A percentile compares a stretch with the other conserved stretches of the same genome.
phyloP scores from a whole-genome alignment of 371 early-diverging fungal genomes.

The Mortierella sp. region DNA sequence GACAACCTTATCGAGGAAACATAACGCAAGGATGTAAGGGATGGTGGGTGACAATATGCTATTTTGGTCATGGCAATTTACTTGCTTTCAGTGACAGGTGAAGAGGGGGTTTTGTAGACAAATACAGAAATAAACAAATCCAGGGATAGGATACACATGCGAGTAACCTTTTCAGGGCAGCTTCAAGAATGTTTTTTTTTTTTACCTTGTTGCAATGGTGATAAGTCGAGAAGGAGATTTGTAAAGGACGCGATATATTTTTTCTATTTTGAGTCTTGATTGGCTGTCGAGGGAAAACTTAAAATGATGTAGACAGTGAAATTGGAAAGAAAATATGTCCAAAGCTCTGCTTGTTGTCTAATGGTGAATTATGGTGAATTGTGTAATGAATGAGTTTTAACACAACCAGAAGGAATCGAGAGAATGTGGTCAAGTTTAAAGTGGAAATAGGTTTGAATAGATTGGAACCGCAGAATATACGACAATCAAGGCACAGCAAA shows the following conservation, averaged over 20 bases:
- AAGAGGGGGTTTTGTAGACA: no score
- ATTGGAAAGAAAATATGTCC: neutral
- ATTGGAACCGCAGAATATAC: no score
- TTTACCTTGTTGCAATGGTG: neutral
- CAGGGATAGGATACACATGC: no score
- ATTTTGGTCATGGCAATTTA: slow-evolving; percentile 7
- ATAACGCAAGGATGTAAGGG: neutral
- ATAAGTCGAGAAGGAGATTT: neutral
- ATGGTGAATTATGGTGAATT: neutral
- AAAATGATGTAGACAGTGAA: neutral
- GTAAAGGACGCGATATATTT: neutral
- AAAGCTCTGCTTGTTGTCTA: neutral
- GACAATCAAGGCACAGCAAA: no score
- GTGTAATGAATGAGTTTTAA: neutral
- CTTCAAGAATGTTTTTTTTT: no score
- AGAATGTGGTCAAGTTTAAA: no score
- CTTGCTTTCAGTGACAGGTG: neutral
- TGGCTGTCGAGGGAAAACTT: neutral
- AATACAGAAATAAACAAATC: no score
- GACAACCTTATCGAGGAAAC: neutral
- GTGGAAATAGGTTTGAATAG: no score
- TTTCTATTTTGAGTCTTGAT: neutral
- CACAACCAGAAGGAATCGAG: neutral
- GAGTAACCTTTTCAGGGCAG: no score
- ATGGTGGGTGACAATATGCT: neutral